Evolutionary conservation across 768 basidiomycete genomes (phyloP).

Genomic region (Saitozyma podzolica): DNA sequence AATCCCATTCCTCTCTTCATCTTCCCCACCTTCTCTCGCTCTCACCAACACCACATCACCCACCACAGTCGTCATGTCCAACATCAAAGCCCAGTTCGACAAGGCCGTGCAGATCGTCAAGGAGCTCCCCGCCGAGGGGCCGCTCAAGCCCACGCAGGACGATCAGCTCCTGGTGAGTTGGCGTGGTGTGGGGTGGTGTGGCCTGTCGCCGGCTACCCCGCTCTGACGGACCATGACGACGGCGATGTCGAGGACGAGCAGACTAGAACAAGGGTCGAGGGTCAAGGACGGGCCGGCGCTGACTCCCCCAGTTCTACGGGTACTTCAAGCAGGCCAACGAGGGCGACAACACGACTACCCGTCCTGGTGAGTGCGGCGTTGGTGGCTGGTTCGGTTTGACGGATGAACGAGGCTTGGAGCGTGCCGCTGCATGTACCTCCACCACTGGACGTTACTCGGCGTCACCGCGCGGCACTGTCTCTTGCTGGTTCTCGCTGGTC

Average conservation of each 20-base stretch:
- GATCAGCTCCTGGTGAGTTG: constrained; percentile 75
- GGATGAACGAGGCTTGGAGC: too few species aligned
- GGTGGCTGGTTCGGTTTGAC: too few species aligned
- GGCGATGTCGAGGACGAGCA: not conserved
- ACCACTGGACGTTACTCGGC: not conserved
- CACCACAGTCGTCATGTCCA: constrained; percentile 15
- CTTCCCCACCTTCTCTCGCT: not conserved
- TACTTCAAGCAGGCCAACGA: constrained; percentile 87
- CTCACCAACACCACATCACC: not conserved
- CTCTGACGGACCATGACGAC: not conserved
- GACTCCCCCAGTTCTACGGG: constrained; percentile 73
- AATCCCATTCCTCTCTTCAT: not conserved
- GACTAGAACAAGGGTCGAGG: not conserved
- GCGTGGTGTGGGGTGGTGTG: not conserved
- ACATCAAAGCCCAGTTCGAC: constrained; percentile 48
- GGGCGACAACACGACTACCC: constrained; percentile 67
- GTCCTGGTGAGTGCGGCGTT: constrained; percentile 32
- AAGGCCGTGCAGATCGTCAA: constrained; percentile 49
- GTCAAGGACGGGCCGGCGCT: not conserved
- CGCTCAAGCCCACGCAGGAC: constrained; percentile 69
- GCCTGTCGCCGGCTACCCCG: not conserved
- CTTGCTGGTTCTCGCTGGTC: too few species aligned
- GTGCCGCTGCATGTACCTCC: not conserved
- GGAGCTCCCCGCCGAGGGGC: constrained; percentile 73
- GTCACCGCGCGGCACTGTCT: too few species aligned